phyloP scores from a whole-genome alignment of 371 early-diverging fungal species.

The Chytridium lagenaria region DNA sequence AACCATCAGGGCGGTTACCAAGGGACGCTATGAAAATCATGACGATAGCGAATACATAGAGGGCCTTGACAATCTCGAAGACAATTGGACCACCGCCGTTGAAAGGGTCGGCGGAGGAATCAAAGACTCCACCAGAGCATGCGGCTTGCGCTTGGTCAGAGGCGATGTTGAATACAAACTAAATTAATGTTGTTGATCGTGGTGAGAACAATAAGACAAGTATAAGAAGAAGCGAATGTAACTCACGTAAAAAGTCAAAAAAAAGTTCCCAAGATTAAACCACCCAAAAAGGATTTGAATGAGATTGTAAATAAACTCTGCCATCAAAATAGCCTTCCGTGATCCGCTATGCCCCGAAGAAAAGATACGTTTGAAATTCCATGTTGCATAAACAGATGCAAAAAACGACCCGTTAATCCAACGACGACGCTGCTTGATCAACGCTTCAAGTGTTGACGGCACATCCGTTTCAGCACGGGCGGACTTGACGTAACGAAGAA shows the following conservation, averaged over 20 bases:
- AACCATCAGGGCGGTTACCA: slow-evolving; percentile 90
- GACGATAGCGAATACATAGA: slow-evolving; percentile 46
- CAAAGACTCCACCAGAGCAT: slow-evolving; percentile 35
- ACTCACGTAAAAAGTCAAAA: slow-evolving; percentile 50
- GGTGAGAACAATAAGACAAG: slow-evolving; percentile 28
- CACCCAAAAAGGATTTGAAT: slow-evolving; percentile 59
- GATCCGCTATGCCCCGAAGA: slow-evolving; percentile 40
- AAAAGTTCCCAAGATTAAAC: slow-evolving; percentile 66
- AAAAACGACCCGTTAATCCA: slow-evolving; percentile 85
- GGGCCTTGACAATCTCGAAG: slow-evolving; percentile 35
- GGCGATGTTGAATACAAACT: slow-evolving; percentile 27
- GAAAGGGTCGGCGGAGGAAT: slow-evolving; percentile 47
- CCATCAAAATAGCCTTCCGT: slow-evolving; percentile 40
- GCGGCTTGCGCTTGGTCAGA: slow-evolving; percentile 15
- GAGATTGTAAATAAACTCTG: slow-evolving; percentile 48
- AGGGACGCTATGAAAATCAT: slow-evolving; percentile 82
- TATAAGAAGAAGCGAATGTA: neutral
- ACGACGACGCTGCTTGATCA: slow-evolving; percentile 80
- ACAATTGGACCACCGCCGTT: slow-evolving; percentile 40
- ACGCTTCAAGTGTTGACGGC: slow-evolving; percentile 77
- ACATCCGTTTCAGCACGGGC: slow-evolving; percentile 82
- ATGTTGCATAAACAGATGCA: slow-evolving; percentile 41
- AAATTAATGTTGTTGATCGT: too few species aligned
- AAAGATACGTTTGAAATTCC: slow-evolving; percentile 42
- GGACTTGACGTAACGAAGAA: slow-evolving; percentile 64